Evolutionary conservation across 2,329 filamentous ascomycete genomes (phyloP).

Genomic region (Didymella glomerata): DNA sequence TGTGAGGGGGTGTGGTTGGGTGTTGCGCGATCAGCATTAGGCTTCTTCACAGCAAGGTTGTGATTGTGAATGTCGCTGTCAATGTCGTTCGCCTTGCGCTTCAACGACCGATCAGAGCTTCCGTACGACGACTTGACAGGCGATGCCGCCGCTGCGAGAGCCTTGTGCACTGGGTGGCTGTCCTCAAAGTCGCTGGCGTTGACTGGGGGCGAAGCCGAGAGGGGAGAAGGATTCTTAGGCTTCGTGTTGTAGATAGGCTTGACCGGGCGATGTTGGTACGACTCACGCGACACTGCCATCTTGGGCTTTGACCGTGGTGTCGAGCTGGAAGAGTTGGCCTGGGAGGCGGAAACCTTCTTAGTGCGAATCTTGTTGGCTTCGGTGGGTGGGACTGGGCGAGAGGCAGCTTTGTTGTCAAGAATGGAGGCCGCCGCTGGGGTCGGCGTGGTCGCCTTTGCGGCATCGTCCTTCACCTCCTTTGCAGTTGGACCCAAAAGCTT

Average conservation of each 20-base stretch:
- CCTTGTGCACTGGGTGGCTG: slow-evolving; percentile 52
- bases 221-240: slow-evolving; percentile 68
- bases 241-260: slow-evolving; percentile 56
- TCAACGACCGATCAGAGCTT: slow-evolving; percentile 47
- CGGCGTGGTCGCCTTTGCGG: slow-evolving; percentile 27
- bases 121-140: slow-evolving; percentile 43
- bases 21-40: slow-evolving; percentile 40
- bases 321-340: slow-evolving; percentile 33
- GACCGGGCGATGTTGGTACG: slow-evolving; percentile 40
- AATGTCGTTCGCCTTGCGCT: slow-evolving; percentile 54
- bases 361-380: slow-evolving; percentile 39
- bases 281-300: slow-evolving; percentile 34
- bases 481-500: slow-evolving; percentile 30
- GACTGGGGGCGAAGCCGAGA: slow-evolving; percentile 68
- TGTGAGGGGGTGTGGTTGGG: slow-evolving; percentile 43
- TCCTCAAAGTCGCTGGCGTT: slow-evolving; percentile 67
- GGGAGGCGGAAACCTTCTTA: slow-evolving; percentile 40
- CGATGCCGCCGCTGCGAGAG: slow-evolving; percentile 46
- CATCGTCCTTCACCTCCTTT: slow-evolving; percentile 37
- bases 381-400: slow-evolving; percentile 30
- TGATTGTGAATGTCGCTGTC: slow-evolving; percentile 51
- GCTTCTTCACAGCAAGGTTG: slow-evolving; percentile 45
- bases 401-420: slow-evolving; percentile 29
- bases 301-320: slow-evolving; percentile 45
- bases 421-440: slow-evolving; percentile 27